phyloP scores from a whole-genome alignment of 768 basidiomycete species.

The Phylloporus sp. region DNA sequence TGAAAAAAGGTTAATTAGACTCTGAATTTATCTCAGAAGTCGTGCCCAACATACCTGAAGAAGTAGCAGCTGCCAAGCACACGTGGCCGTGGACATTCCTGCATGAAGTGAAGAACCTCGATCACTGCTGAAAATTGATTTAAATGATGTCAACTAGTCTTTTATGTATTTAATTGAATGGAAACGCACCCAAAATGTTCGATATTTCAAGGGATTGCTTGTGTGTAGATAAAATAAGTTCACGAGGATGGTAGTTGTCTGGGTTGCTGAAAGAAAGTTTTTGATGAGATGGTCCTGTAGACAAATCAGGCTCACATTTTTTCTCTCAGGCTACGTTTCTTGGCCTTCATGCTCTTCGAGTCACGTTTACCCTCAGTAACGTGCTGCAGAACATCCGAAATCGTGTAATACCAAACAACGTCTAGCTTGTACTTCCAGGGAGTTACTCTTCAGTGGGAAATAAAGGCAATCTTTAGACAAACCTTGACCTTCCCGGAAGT shows the following conservation, averaged over 20 bases:
- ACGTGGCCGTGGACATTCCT: background rate
- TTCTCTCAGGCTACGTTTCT: background rate
- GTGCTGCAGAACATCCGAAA: background rate
- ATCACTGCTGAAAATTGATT: background rate
- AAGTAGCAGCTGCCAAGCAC: background rate
- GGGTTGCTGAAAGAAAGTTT: background rate
- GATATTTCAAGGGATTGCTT: background rate
- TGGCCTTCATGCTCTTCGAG: background rate
- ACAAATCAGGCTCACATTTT: background rate
- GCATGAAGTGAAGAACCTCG: background rate
- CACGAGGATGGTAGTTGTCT: background rate
- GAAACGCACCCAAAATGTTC: background rate
- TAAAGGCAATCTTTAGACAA: background rate
- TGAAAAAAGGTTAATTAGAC: background rate
- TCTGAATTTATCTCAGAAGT: no score
- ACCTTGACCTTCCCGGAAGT: background rate
- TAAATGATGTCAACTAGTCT: no score
- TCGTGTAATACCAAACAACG: background rate
- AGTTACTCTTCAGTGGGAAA: background rate
- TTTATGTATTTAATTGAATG: background rate
- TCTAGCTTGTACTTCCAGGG: background rate
- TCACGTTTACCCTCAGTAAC: background rate
- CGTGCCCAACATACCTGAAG: background rate
- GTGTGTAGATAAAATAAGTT: background rate
- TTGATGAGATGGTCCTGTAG: background rate